Evolutionary conservation across 495 filamentous ascomycete species (phyloP).

Genomic region (Trypethelium eluteriae): DNA sequence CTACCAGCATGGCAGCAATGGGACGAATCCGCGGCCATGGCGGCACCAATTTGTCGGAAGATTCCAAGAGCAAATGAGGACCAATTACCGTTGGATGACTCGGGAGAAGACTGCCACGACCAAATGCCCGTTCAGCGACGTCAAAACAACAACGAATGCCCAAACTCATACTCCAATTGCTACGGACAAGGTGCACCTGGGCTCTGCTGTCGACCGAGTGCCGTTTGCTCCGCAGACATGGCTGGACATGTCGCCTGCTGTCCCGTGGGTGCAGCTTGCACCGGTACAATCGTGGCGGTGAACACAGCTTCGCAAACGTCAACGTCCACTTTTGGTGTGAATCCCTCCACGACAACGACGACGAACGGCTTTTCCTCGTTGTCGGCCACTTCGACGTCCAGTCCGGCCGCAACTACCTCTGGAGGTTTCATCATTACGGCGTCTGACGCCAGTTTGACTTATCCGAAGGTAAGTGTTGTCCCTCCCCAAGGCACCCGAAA

Average conservation of each 20-base stretch:
- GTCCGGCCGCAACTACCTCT: neutral
- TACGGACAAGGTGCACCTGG: conserved; percentile 42
- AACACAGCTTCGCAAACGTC: conserved; percentile 15
- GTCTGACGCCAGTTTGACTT: neutral
- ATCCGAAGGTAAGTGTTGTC: neutral
- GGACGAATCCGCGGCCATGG: conserved; percentile 3
- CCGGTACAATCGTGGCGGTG: conserved; percentile 45
- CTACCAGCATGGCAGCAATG: conserved; percentile 2
- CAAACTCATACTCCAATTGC: conserved; percentile 46
- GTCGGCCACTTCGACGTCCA: neutral
- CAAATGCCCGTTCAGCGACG: neutral
- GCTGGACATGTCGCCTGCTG: conserved; percentile 61
- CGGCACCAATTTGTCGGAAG: neutral
- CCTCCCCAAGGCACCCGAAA: neutral
- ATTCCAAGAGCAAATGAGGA: neutral
- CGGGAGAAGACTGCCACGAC: neutral
- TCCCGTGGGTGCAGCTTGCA: conserved; percentile 53
- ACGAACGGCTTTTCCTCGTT: neutral
- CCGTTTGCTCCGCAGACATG: conserved; percentile 50
- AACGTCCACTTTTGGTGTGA: neutral
- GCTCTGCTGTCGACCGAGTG: conserved; percentile 49
- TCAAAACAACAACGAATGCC: conserved; percentile 35
- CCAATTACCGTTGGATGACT: neutral
- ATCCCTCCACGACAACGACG: neutral
- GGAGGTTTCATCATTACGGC: conserved; percentile 2